Percentiles rank a stretch among this genome's conserved stretches.
phyloP scores from a whole-genome alignment of 176 grass and related monocot genomes.

The Carex kokanica region DNA sequence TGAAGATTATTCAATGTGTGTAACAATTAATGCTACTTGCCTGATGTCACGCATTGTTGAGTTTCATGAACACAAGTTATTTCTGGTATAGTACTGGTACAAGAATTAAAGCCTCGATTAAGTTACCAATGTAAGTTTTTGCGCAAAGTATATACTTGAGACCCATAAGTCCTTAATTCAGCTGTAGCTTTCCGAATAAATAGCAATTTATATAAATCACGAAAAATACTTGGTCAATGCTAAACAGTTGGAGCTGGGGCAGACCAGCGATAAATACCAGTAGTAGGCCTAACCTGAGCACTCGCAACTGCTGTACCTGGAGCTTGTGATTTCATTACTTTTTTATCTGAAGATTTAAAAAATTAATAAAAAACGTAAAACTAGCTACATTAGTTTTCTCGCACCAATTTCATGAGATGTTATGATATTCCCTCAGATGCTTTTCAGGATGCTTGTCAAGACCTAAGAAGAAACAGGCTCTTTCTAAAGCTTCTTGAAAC shows the following conservation, averaged over 20 bases:
- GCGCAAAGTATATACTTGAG: neutral
- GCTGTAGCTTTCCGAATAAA: neutral
- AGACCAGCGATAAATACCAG: neutral
- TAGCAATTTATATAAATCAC: neutral
- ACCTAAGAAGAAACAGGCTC: conserved; percentile 68
- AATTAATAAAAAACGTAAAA: neutral
- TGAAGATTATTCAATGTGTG: neutral
- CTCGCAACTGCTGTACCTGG: neutral
- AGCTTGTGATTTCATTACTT: neutral
- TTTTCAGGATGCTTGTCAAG: conserved; percentile 72
- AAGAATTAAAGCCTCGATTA: neutral
- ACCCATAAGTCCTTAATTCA: neutral
- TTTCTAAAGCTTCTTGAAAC: conserved; percentile 67
- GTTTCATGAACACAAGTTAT: neutral
- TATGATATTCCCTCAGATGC: conserved; percentile 43
- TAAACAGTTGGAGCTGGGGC: neutral
- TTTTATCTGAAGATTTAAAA: neutral
- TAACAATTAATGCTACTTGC: neutral
- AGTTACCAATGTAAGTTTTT: neutral
- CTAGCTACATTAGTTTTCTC: neutral
- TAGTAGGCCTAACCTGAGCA: neutral
- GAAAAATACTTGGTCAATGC: neutral
- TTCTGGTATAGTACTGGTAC: neutral
- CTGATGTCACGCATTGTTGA: neutral
- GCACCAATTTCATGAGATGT: conserved; percentile 25